Conservation (phyloP, 2,329 filamentous ascomycete species). For the Beauveria sp. region DNA sequence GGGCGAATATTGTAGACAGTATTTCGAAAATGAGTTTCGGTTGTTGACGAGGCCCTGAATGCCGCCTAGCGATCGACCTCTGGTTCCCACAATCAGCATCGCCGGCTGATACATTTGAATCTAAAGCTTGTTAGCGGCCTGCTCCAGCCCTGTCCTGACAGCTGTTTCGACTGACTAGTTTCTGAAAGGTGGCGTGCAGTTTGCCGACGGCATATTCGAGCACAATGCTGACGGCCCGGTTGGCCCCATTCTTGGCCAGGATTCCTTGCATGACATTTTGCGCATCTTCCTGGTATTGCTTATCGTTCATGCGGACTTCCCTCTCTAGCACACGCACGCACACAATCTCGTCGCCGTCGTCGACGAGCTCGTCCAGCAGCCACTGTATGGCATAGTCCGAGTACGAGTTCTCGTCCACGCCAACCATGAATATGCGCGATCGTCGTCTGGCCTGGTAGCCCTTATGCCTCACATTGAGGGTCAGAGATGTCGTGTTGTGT, state of each 20-base stretch:
- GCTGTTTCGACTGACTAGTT: conserved; percentile 55
- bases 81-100: conserved; percentile 83
- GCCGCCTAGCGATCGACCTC: conserved; percentile 75
- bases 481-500: conserved; percentile 61
- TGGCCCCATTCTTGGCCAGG: conserved; percentile 66
- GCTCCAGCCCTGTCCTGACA: neutral
- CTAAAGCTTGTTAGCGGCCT: conserved; percentile 34
- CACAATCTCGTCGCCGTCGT: conserved; percentile 89
- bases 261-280: conserved; percentile 67
- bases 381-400: conserved; percentile 89
- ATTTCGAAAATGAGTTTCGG: conserved; percentile 81
- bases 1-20: conserved; percentile 87
- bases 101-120: conserved; percentile 88
- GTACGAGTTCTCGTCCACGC: conserved; percentile 84
- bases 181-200: conserved; percentile 82
- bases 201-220: conserved; percentile 86
- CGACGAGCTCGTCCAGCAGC: conserved; percentile 84
- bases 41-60: conserved; percentile 76
- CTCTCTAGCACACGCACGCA: conserved; percentile 85
- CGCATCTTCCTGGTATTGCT: conserved; percentile 69
- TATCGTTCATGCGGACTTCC: conserved; percentile 62
- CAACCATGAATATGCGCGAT: conserved; percentile 83
- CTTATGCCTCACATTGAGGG: conserved; percentile 76
- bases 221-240: conserved; percentile 77
- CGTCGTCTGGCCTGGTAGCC: conserved; percentile 75